Conservation (phyloP, 257 asterid genomes). For the Nicotiana tomentosiformis region DNA sequence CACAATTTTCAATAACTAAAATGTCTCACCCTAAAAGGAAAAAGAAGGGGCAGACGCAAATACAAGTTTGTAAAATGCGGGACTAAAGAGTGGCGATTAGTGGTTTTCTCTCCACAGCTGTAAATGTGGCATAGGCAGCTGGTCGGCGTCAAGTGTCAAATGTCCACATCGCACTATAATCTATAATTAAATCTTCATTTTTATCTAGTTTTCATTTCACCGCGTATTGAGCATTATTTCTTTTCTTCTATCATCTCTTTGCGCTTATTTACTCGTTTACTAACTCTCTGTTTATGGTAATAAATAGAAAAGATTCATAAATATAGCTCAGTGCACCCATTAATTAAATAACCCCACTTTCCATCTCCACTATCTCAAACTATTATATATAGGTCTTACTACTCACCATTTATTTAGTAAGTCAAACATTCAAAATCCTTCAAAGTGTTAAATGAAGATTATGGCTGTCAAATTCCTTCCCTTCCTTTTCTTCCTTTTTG, state of each 20-base stretch:
- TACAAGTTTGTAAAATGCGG: neutral
- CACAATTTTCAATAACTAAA: neutral
- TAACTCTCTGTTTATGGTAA: neutral
- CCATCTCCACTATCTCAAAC: neutral
- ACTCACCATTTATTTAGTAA: neutral
- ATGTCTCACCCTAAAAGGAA: neutral
- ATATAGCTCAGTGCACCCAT: neutral
- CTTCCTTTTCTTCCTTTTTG: constrained; percentile 25
- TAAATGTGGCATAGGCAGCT: constrained; percentile 7
- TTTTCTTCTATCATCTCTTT: neutral
- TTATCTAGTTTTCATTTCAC: neutral
- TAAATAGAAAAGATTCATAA: neutral
- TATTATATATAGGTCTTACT: neutral
- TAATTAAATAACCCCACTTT: neutral
- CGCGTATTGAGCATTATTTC: neutral
- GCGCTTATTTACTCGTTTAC: neutral
- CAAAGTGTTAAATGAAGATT: too few relatives aligned
- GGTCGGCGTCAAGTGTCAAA: constrained; percentile 1
- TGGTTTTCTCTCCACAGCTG: neutral
- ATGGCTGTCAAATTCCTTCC: constrained; percentile 10
- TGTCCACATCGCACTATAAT: neutral
- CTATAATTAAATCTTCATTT: neutral
- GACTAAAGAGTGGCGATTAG: neutral
- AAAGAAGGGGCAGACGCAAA: neutral
- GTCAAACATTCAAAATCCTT: neutral